Evolutionary conservation across 1,284 basidiomycete species (phyloP).

Genomic region (Puccinia sorghi): DNA sequence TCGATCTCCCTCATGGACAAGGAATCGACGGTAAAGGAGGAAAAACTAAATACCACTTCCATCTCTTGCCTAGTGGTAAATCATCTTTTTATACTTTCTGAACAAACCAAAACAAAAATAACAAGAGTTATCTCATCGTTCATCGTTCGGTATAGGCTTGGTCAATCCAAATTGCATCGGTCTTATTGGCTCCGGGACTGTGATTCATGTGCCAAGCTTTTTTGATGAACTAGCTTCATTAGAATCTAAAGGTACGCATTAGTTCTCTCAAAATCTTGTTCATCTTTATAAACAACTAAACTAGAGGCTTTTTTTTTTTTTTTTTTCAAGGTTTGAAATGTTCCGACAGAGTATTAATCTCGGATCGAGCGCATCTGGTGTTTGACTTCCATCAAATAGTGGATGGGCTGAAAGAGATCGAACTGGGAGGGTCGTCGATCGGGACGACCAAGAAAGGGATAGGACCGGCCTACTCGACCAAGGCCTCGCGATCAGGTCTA

Average conservation of each 20-base stretch:
- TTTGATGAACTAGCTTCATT: conserved; percentile 58
- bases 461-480: conserved; percentile 59
- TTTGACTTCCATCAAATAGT: conserved; percentile 60
- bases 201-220: conserved; percentile 59
- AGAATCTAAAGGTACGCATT: conserved; percentile 58
- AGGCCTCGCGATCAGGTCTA: conserved; percentile 59
- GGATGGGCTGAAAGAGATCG: conserved; percentile 59
- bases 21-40: conserved; percentile 39
- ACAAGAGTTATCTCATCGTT: background rate
- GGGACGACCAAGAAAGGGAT: conserved; percentile 60
- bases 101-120: background rate
- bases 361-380: conserved; percentile 59
- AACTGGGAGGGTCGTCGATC: conserved; percentile 58
- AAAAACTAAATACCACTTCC: conserved; percentile 46
- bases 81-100: background rate
- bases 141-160: conserved; percentile 55
- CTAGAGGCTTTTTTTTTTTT: background rate
- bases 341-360: conserved; percentile 58
- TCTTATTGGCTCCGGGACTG: conserved; percentile 59
- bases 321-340: conserved; percentile 55
- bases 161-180: conserved; percentile 59
- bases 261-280: background rate
- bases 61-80: conserved; percentile 49
- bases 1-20: conserved; percentile 35
- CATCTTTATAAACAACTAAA: background rate